A percentile compares a stretch with the other conserved stretches of the same genome.
Conservation (phyloP, 768 basidiomycete species). For the Phallus indusiatus region DNA sequence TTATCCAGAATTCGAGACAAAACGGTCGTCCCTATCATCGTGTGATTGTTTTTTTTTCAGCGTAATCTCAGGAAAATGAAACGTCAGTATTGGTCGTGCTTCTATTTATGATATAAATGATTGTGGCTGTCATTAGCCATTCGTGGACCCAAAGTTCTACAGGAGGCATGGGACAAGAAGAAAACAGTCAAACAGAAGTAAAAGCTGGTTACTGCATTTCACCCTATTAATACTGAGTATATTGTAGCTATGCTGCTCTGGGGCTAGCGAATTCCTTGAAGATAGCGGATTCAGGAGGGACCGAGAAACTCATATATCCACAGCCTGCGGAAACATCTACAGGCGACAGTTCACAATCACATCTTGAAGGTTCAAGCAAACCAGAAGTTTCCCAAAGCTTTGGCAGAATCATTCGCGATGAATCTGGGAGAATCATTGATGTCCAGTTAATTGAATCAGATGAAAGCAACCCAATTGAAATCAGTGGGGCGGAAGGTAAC, state of each 20-base stretch:
- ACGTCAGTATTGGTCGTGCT: not conserved
- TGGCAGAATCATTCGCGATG: conserved; percentile 78
- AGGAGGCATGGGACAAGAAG: conserved; percentile 77
- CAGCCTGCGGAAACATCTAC: not conserved
- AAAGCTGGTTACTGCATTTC: conserved; percentile 18
- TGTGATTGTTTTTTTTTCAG: conserved; percentile 6
- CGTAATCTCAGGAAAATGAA: conserved; percentile 9
- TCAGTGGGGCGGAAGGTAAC: conserved; percentile 5
- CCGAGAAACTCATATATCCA: conserved; percentile 28
- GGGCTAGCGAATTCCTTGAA: conserved; percentile 65
- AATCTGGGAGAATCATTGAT: conserved; percentile 60
- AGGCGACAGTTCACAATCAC: conserved; percentile 8
- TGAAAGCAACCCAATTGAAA: conserved; percentile 23
- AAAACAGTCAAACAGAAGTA: conserved; percentile 93
- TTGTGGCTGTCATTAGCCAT: conserved; percentile 41
- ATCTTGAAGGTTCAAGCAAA: conserved; percentile 16
- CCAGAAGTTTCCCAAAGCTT: conserved; percentile 48
- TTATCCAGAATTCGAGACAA: conserved; percentile 71
- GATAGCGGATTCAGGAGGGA: conserved; percentile 59
- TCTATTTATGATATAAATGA: conserved; percentile 2
- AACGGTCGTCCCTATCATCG: conserved; percentile 19
- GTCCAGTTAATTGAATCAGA: conserved; percentile 57
- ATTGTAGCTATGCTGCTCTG: conserved; percentile 60
- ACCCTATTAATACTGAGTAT: not conserved
- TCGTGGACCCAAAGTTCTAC: conserved; percentile 70